Percentiles rank a stretch among this genome's conserved stretches.
These are phyloP conservation scores for Xylaria sp. DNA, from an alignment of 2,329 filamentous ascomycete species.

Conservation along the genomic window DNA sequence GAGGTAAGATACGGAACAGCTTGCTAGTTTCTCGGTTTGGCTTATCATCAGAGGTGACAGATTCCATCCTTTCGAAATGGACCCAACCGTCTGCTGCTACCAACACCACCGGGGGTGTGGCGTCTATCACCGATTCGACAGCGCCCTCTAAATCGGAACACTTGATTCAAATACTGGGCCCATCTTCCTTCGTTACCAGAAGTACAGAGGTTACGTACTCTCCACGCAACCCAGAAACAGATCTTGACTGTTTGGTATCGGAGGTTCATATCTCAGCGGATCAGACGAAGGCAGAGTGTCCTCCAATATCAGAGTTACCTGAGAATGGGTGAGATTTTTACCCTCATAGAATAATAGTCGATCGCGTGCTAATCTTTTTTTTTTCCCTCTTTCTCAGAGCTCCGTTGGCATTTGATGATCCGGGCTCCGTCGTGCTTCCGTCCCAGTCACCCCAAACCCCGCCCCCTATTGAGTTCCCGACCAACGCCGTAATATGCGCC, in stretches of 20 bases:
- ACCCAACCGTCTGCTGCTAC: conserved; percentile 42
- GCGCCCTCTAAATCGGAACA: conserved; percentile 36
- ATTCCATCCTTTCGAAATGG: conserved; percentile 50
- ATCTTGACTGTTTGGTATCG: conserved; percentile 40
- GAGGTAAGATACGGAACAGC: conserved; percentile 34
- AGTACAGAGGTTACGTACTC: conserved; percentile 43
- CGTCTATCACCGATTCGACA: conserved; percentile 35
- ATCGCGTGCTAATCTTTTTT: conserved; percentile 6
- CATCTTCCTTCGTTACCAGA: conserved; percentile 47
- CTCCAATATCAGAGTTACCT: conserved; percentile 36
- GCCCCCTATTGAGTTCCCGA: conserved; percentile 20
- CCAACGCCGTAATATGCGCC: conserved; percentile 28
- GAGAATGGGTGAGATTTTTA: conserved; percentile 33
- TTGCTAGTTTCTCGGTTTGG: background rate
- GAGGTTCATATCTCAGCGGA: conserved; percentile 44
- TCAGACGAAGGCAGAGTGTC: conserved; percentile 30
- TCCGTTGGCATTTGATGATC: conserved; percentile 28
- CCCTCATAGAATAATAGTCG: conserved; percentile 3
- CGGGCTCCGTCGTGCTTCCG: conserved; percentile 23
- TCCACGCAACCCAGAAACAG: conserved; percentile 37
- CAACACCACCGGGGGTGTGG: conserved; percentile 39
- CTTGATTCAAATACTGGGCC: conserved; percentile 44
- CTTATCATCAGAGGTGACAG: conserved; percentile 32
- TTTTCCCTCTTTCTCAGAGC: too few relatives aligned
- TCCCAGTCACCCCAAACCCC: conserved; percentile 30